Base-by-base conservation (phyloP, 371 early-diverging fungal species). In the Mucor lusitanicus region DNA sequence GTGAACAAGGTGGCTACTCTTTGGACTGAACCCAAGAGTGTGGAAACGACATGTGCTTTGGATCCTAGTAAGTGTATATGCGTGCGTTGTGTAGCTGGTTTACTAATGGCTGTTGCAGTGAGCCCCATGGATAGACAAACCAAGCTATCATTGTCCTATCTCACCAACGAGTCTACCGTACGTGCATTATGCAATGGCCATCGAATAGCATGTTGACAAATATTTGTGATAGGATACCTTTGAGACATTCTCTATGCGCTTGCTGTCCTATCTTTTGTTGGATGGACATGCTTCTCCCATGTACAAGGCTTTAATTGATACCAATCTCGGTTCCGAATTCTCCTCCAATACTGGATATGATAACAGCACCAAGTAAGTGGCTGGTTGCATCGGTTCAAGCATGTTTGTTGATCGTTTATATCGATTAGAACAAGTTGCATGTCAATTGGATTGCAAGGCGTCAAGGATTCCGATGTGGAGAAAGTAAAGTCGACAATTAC, bases 261-360 rank as follows among this genome's bases (percentile, higher is more conserved):
- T 97, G 32, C 83, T 97, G 23, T 87, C 93, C 3, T 87, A 86
- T 62, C 83, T 98, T 59, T 82, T 98, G 23, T 77, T 93, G 23
- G 91, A 92, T 75, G 97, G 97, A 27, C 90, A 94, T 57, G 89
- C 96, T 17, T 90, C 96, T 12, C 98, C 98, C 13, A 92, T 98
- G 93, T 94, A 95, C 77, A 86, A 95, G 76, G 93, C 94, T n/a
- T 82, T 98, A 73, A 95, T 98, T 50, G 97, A 97, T 72, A 87
- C 93, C 40, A 91, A 93, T 50, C 74, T 98, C n/a, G 97, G 96
- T 15, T 87, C 94, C 0, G 98, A 97, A 63, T 98, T 94, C 79
- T 90, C 93, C 40, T 85, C 94, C 9, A 93, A 91, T 63, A 95
- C 94, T 7, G 98, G 98, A 12, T 96, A 94, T 69, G 92, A 94